Evolutionary conservation across 805 yeast genomes (phyloP).

Genomic region (Myxozyma lipomycoides): DNA sequence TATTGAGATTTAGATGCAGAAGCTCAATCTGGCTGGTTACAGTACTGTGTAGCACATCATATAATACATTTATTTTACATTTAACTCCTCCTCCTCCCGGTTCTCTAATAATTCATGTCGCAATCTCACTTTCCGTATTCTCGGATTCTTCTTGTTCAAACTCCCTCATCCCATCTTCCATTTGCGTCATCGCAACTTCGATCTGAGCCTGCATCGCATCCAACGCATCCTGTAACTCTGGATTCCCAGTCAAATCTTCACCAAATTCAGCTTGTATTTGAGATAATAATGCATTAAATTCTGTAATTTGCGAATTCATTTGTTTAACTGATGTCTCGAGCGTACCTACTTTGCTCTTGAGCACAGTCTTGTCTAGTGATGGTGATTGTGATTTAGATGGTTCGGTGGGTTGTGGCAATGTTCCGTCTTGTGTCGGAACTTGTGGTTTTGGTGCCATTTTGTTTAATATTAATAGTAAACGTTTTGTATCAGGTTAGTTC

Average conservation of each 20-base stretch:
- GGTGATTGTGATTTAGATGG: neutral
- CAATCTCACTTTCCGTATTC: neutral
- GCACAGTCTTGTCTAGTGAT: neutral
- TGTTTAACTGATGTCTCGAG: neutral
- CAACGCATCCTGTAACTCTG: neutral
- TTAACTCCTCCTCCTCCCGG: neutral
- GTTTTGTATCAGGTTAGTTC: too few species aligned
- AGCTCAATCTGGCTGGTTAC: too few species aligned
- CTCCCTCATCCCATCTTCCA: neutral
- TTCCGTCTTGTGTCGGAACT: too few species aligned
- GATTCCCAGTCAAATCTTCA: neutral
- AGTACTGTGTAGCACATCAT: too few species aligned
- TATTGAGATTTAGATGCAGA: too few species aligned
- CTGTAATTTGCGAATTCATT: neutral
- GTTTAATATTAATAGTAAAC: too few species aligned
- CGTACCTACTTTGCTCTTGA: neutral
- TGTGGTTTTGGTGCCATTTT: too few species aligned
- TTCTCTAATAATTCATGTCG: neutral
- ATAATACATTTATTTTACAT: neutral
- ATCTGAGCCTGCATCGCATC: constrained; percentile 1
- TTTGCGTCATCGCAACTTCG: neutral
- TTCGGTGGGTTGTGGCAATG: too few species aligned
- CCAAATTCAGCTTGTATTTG: neutral
- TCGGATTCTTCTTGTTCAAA: neutral
- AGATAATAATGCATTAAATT: neutral